Conservation (phyloP, 1,139 yeast genomes). For the Ogataea hybrid region DNA sequence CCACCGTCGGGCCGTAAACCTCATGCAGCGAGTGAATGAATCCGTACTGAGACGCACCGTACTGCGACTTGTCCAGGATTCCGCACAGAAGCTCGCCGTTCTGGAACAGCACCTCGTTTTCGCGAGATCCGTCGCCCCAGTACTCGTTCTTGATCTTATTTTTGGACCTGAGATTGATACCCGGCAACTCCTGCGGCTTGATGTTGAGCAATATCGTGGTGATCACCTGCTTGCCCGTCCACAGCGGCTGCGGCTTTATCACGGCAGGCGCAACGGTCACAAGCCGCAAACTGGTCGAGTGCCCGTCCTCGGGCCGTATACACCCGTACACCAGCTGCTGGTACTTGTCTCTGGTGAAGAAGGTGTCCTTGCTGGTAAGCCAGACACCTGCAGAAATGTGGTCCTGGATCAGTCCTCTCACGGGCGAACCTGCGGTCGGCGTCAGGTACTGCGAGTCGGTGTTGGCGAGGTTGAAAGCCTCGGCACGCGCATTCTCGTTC, state of each 20-base stretch:
- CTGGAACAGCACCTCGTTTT: slow-evolving; percentile 80
- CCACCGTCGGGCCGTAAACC: slow-evolving; percentile 87
- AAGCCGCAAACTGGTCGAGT: slow-evolving; percentile 69
- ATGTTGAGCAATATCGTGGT: slow-evolving; percentile 84
- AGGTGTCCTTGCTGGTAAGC: slow-evolving; percentile 90
- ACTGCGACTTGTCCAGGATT: slow-evolving; percentile 95
- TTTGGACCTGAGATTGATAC: slow-evolving; percentile 76
- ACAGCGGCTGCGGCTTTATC: slow-evolving; percentile 79
- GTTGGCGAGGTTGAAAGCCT: slow-evolving; percentile 91
- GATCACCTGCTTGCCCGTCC: slow-evolving; percentile 99
- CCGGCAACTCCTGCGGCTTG: slow-evolving; percentile 85
- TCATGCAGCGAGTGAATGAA: slow-evolving; percentile 95
- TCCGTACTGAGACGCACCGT: slow-evolving; percentile 98
- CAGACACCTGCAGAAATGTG: slow-evolving; percentile 99
- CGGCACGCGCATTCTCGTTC: slow-evolving; percentile 96
- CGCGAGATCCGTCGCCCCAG: slow-evolving; percentile 85
- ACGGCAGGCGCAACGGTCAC: slow-evolving; percentile 88
- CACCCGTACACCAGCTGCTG: slow-evolving; percentile 94
- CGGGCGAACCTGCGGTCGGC: slow-evolving; percentile 97
- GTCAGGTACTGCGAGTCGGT: slow-evolving; percentile 97
- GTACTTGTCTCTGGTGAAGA: slow-evolving; percentile 86
- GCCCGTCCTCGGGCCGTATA: slow-evolving; percentile 98
- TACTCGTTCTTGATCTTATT: slow-evolving; percentile 93
- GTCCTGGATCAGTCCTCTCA: slow-evolving; percentile 98
- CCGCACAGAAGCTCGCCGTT: slow-evolving; percentile 90